Conservation (phyloP, 352 stramenopile species). For the Pythium guiyangense region DNA sequence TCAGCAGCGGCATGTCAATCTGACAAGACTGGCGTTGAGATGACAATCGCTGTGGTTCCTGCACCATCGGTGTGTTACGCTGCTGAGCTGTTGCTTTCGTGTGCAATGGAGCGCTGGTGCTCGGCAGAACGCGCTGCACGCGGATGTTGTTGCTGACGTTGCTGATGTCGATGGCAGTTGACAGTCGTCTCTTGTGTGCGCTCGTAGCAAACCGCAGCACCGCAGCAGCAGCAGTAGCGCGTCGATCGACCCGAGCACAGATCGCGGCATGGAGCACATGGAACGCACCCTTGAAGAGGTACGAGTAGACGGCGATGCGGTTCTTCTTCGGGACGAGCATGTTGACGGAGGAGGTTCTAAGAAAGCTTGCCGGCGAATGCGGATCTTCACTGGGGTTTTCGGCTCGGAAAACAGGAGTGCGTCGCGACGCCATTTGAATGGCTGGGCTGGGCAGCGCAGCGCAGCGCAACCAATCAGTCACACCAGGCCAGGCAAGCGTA, state of each 20-base stretch:
- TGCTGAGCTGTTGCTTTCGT: too few relatives aligned
- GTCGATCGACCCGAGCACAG: neutral
- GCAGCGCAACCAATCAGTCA: conserved; percentile 2
- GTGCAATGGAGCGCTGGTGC: too few relatives aligned
- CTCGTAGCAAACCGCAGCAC: too few relatives aligned
- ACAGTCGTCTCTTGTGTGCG: too few relatives aligned
- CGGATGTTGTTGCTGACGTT: neutral
- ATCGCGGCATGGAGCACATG: neutral
- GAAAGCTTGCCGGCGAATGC: conserved; percentile 89
- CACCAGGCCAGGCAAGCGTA: too few relatives aligned
- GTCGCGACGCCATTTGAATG: conserved; percentile 1
- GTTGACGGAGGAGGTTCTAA: conserved; percentile 37
- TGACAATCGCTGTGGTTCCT: too few relatives aligned
- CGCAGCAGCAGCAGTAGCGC: neutral
- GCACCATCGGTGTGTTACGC: too few relatives aligned
- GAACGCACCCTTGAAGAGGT: conserved; percentile 94
- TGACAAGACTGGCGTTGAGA: too few relatives aligned
- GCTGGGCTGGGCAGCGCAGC: too few relatives aligned
- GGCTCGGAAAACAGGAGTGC: conserved; percentile 50
- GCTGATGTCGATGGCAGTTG: too few relatives aligned
- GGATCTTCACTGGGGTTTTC: conserved; percentile 76
- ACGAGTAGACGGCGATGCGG: conserved; percentile 98
- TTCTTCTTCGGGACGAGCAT: conserved; percentile 98
- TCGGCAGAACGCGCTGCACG: too few relatives aligned
- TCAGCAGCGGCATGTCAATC: too few relatives aligned